Evolutionary conservation across 805 yeast genomes (phyloP).

Genomic region (Candida gorgasii): DNA sequence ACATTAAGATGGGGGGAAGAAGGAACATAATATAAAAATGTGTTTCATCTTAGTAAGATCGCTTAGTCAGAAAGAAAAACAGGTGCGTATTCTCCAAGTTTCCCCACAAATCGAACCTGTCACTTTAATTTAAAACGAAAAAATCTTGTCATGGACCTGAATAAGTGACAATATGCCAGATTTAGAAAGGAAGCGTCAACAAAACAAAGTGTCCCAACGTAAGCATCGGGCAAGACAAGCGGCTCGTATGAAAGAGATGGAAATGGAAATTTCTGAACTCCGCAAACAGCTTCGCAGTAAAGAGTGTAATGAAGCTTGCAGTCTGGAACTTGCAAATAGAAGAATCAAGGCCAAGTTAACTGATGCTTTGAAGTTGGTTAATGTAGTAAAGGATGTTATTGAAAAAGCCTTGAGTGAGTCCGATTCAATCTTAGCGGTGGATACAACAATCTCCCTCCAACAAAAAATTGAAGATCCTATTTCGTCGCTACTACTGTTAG

Average conservation of each 20-base stretch:
- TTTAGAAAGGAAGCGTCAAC: conserved; percentile 7
- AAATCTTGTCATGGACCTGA: no score
- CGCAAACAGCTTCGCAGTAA: conserved; percentile 1
- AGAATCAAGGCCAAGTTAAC: conserved; percentile 1
- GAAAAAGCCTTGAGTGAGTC: background rate
- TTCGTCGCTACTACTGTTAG: background rate
- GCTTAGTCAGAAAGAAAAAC: conserved; percentile 1
- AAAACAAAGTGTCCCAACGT: conserved; percentile 11
- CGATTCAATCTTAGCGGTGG: background rate
- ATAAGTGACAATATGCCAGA: conserved; percentile 5
- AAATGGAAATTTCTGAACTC: conserved; percentile 6
- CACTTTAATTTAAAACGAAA: background rate
- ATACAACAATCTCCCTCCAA: background rate
- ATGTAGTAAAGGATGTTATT: background rate
- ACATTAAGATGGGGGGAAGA: background rate
- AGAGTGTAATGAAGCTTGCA: background rate
- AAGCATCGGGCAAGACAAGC: conserved; percentile 13
- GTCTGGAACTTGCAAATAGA: conserved; percentile 3
- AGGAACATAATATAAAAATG: background rate
- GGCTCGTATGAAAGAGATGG: conserved; percentile 6
- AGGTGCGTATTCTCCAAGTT: no score
- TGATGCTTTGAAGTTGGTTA: background rate
- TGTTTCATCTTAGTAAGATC: background rate
- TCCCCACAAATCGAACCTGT: background rate
- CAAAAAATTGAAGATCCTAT: background rate